Conservation (phyloP, 2,329 filamentous ascomycete genomes). For the Talaromyces verruculosus region DNA sequence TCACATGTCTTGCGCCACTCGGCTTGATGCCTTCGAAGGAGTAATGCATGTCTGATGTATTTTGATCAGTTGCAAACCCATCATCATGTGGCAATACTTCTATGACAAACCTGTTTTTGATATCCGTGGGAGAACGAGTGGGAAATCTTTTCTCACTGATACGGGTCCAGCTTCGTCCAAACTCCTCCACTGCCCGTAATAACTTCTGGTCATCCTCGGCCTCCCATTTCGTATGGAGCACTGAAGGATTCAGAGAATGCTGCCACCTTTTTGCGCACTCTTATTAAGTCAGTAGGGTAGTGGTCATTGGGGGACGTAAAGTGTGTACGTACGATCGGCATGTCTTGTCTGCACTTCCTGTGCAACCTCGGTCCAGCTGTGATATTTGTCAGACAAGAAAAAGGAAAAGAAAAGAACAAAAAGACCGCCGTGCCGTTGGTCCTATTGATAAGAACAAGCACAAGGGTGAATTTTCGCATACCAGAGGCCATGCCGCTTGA, state of each 20-base stretch:
- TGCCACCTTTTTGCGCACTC: slow-evolving; percentile 3
- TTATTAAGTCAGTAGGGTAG: background rate
- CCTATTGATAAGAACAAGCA: too few relatives aligned
- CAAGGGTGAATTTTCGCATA: too few relatives aligned
- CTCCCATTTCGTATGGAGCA: background rate
- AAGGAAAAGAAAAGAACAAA: too few relatives aligned
- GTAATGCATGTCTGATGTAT: too few relatives aligned
- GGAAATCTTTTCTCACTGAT: slow-evolving; percentile 7
- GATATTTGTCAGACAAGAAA: too few relatives aligned
- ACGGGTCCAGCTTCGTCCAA: background rate
- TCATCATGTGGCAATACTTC: too few relatives aligned
- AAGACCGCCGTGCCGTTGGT: too few relatives aligned
- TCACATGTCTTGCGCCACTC: too few relatives aligned
- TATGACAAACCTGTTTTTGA: slow-evolving; percentile 1
- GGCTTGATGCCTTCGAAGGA: too few relatives aligned
- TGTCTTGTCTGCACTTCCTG: background rate
- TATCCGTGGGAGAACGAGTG: background rate
- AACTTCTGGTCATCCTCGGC: background rate
- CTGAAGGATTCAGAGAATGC: background rate
- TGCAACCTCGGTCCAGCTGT: background rate
- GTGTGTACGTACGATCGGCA: background rate
- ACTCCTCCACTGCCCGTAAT: background rate
- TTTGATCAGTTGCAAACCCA: too few relatives aligned
- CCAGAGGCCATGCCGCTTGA: too few relatives aligned
- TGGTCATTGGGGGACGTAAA: background rate